phyloP scores from a whole-genome alignment of 2,329 filamentous ascomycete genomes.

The Xylariaceae sp. region DNA sequence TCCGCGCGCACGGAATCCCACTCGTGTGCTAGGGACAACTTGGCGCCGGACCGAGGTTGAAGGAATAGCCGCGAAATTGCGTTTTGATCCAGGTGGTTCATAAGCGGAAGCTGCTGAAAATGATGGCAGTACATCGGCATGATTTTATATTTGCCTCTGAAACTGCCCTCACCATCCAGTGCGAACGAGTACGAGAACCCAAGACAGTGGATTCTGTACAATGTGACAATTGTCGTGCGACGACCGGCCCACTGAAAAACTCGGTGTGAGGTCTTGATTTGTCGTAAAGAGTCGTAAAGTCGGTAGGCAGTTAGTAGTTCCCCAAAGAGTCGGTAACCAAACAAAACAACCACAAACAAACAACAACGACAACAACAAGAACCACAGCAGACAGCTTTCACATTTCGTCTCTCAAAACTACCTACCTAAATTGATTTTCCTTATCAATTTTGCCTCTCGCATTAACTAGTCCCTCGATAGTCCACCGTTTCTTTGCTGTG shows the following conservation, averaged over 20 bases:
- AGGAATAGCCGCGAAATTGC: neutral
- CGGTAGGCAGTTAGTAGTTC: neutral
- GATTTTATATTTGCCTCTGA: neutral
- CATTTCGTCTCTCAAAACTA: neutral
- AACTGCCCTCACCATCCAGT: neutral
- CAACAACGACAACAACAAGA: neutral
- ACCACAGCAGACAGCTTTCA: neutral
- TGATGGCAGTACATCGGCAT: neutral
- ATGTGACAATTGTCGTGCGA: neutral
- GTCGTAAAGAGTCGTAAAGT: too few species aligned
- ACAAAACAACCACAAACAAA: neutral
- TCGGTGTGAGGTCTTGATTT: neutral
- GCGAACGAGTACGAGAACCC: neutral
- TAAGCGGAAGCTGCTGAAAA: neutral
- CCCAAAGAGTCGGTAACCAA: neutral
- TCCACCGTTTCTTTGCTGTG: neutral
- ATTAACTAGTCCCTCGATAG: constrained; percentile 10
- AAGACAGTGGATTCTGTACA: neutral
- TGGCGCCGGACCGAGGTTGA: neutral
- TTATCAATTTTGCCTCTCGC: neutral
- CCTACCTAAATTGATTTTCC: neutral
- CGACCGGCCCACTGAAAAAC: neutral
- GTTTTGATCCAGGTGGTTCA: neutral
- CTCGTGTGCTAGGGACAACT: neutral
- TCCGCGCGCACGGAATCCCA: neutral